Conservation (phyloP, 2,329 filamentous ascomycete genomes). For the Fusarium temperatum region DNA sequence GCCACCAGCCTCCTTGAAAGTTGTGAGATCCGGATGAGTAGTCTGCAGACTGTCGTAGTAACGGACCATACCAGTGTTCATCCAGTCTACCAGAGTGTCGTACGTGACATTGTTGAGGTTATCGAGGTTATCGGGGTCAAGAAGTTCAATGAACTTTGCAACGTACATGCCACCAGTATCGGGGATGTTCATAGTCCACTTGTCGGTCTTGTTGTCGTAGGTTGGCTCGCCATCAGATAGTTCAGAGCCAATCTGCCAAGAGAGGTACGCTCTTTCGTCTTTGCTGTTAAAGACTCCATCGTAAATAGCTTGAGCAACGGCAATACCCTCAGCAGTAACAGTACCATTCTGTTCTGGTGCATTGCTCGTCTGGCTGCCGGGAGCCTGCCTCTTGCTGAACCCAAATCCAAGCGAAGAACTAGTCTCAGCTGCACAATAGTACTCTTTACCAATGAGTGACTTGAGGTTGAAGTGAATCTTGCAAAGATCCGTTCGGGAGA, state of each 20-base stretch:
- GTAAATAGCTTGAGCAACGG: background rate
- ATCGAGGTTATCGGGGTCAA: background rate
- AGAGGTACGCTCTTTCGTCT: background rate
- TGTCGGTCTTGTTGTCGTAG: background rate
- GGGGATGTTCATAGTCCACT: background rate
- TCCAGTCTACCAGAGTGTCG: background rate
- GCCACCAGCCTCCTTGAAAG: background rate
- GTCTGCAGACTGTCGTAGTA: slow-evolving; percentile 7
- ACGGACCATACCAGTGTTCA: background rate
- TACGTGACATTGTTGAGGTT: background rate
- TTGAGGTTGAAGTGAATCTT: slow-evolving; percentile 3
- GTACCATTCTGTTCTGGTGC: background rate
- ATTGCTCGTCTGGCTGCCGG: background rate
- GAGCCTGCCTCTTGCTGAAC: background rate
- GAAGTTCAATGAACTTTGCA: background rate
- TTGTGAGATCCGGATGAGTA: background rate
- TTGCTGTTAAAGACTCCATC: background rate
- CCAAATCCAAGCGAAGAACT: slow-evolving; percentile 4
- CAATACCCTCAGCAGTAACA: background rate
- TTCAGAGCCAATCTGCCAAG: background rate
- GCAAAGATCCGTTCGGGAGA: slow-evolving; percentile 5
- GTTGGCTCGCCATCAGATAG: background rate
- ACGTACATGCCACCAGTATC: background rate
- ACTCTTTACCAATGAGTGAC: background rate
- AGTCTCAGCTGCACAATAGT: slow-evolving; percentile 1